Conservation (phyloP, 495 filamentous ascomycete genomes). For the Glarea lozoyensis region DNA sequence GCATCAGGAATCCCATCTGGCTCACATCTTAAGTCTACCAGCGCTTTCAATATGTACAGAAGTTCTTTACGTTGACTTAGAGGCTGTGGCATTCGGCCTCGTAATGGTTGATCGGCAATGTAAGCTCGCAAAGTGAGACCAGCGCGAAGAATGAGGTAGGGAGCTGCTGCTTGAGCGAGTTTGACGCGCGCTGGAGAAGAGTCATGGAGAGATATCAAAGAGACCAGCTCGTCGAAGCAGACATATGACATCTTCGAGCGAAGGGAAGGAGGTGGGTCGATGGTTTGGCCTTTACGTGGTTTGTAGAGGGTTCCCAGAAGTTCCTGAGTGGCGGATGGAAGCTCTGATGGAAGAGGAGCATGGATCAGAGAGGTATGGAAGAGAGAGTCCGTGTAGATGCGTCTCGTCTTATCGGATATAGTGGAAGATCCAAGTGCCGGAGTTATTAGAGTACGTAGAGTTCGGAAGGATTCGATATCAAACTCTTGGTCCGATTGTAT, state of each 20-base stretch:
- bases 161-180: conserved; percentile 69
- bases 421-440: conserved; percentile 56
- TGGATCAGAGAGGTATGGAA: conserved; percentile 81
- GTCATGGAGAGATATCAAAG: conserved; percentile 49
- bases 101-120: conserved; percentile 83
- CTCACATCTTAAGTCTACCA: conserved; percentile 61
- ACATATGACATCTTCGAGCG: conserved; percentile 68
- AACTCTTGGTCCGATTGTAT: conserved; percentile 60
- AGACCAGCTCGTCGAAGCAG: conserved; percentile 73
- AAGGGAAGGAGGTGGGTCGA: conserved; percentile 52
- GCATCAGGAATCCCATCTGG: conserved; percentile 61
- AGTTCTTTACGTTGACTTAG: conserved; percentile 71
- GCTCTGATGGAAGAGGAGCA: conserved; percentile 53
- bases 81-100: conserved; percentile 89
- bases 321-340: conserved; percentile 39
- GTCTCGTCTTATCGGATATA: conserved; percentile 58
- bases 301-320: conserved; percentile 56
- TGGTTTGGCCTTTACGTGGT: conserved; percentile 59
- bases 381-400: conserved; percentile 65
- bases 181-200: conserved; percentile 25
- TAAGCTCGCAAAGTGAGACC: conserved; percentile 74
- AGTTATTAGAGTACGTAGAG: conserved; percentile 61
- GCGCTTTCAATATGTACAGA: conserved; percentile 53
- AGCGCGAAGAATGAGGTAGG: conserved; percentile 75
- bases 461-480: conserved; percentile 66